These are phyloP conservation scores for Kernera saxatilis DNA, from an alignment of 345 rosid species.

Conservation along the genomic window DNA sequence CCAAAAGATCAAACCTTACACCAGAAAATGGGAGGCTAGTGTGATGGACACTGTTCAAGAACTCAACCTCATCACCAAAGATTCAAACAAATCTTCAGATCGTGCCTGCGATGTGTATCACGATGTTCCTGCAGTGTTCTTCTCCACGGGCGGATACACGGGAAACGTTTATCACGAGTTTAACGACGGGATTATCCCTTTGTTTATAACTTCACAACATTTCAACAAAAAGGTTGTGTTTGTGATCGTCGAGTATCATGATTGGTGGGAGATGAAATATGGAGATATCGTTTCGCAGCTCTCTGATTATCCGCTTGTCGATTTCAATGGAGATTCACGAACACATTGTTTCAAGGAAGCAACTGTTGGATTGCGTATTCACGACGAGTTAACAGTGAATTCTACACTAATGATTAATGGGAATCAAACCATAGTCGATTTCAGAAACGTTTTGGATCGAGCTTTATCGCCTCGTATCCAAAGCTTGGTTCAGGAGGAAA, in stretches of 20 bases:
- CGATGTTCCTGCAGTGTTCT: constrained; percentile 67
- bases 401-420: constrained; percentile 35
- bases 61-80: constrained; percentile 43
- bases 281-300: constrained; percentile 54
- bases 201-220: constrained; percentile 72
- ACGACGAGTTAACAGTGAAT: constrained; percentile 64
- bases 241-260: constrained; percentile 72
- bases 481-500: constrained; percentile 40
- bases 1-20: constrained; percentile 72
- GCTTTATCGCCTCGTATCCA: constrained; percentile 54
- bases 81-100: not conserved
- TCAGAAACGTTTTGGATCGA: constrained; percentile 49
- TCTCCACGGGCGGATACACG: constrained; percentile 79
- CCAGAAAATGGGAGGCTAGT: constrained; percentile 78
- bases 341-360: constrained; percentile 81
- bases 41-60: constrained; percentile 72
- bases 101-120: constrained; percentile 53
- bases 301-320: constrained; percentile 48
- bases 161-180: constrained; percentile 86
- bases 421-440: constrained; percentile 47
- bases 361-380: constrained; percentile 67
- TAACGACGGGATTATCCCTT: constrained; percentile 75
- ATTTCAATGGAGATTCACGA: constrained; percentile 56
- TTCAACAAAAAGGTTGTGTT: constrained; percentile 64
- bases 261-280: constrained; percentile 83